Conservation (phyloP, 768 basidiomycete species). For the Paxillus involutus region DNA sequence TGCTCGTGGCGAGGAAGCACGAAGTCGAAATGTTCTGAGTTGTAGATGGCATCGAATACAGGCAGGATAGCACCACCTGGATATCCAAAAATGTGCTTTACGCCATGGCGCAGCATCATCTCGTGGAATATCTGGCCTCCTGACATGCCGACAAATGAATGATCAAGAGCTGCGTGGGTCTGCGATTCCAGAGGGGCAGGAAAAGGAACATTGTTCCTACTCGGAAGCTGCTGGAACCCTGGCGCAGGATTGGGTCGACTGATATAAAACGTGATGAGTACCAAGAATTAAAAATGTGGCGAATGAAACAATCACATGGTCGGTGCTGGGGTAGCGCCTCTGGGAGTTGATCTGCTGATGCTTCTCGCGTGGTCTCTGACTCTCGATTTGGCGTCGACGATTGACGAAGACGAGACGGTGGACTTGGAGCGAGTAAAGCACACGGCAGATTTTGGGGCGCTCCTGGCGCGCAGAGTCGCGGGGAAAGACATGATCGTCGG, state of each 20-base stretch:
- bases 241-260: conserved; percentile 69
- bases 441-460: conserved; percentile 36
- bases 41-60: conserved; percentile 99
- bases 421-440: conserved; percentile 51
- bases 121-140: conserved; percentile 99
- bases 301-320: conserved; percentile 47
- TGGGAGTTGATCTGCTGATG: conserved; percentile 66
- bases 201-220: conserved; percentile 37
- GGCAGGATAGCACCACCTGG: conserved; percentile 98
- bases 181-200: conserved; percentile 34
- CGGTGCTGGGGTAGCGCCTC: conserved; percentile 61
- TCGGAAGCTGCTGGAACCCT: conserved; percentile 49
- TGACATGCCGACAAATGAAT: conserved; percentile 89
- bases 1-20: conserved; percentile 96
- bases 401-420: conserved; percentile 49
- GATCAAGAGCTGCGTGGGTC: conserved; percentile 59
- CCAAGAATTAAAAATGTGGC: not conserved
- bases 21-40: conserved; percentile 93
- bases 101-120: conserved; percentile 97
- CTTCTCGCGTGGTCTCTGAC: conserved; percentile 75
- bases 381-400: conserved; percentile 79
- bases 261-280: conserved; percentile 13
- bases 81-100: conserved; percentile 97
- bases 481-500: conserved; percentile 41
- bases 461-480: conserved; percentile 41